Evolutionary conservation across 768 basidiomycete species (phyloP).

Genomic region (Mrakia blollopis): DNA sequence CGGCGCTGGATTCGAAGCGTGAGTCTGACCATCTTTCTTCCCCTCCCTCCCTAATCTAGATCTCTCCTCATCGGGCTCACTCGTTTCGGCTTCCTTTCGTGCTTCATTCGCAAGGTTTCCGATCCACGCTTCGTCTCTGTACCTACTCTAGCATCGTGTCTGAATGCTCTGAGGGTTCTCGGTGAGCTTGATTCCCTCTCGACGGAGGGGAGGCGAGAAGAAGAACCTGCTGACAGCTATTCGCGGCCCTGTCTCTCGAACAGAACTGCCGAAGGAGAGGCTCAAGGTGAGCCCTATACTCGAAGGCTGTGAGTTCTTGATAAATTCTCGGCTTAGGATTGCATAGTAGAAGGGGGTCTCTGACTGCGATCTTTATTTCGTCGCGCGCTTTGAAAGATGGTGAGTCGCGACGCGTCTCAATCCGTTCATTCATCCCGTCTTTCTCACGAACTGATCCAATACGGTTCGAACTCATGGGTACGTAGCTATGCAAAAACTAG

Average conservation of each 20-base stretch:
- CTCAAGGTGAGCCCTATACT: neutral
- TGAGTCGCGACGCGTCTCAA: neutral
- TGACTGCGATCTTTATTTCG: neutral
- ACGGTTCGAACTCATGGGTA: too few species aligned
- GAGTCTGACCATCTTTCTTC: too few species aligned
- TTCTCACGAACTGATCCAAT: too few species aligned
- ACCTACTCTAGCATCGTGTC: neutral
- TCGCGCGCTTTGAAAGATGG: neutral
- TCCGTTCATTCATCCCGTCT: neutral
- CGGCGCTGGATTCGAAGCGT: too few species aligned
- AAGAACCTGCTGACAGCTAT: too few species aligned
- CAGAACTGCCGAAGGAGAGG: neutral
- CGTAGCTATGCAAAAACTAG: neutral
- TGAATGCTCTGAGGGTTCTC: neutral
- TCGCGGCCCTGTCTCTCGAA: neutral
- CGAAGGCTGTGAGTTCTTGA: neutral
- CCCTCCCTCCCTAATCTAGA: neutral
- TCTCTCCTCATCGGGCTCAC: neutral
- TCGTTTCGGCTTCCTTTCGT: too few species aligned
- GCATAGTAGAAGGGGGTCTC: too few species aligned
- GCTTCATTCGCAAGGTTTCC: neutral
- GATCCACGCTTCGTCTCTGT: neutral
- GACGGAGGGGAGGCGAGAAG: neutral
- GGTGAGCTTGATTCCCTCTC: neutral
- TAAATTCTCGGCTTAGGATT: neutral